Base-by-base conservation (phyloP, 2,329 filamentous ascomycete genomes). In the Niveomyces coronatus region DNA sequence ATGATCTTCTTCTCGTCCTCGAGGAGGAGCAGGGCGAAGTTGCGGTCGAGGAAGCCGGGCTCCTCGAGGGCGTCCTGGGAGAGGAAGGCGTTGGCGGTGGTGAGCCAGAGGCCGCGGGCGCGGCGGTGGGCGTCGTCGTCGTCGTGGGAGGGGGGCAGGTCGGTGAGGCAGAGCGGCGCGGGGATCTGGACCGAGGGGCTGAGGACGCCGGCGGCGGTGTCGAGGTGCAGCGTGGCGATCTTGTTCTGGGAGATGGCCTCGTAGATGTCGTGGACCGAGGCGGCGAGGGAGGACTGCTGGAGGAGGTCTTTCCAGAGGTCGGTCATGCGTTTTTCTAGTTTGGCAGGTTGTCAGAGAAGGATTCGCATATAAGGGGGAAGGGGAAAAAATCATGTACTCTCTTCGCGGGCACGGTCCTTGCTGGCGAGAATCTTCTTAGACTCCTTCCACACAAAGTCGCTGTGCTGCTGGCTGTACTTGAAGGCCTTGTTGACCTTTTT, bases 401-500 rank as follows among this genome's bases (percentile, higher is more conserved):
- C 70, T 58, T 89, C 85, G 41, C 81, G 77, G 3, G 79, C 85
- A 52, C 85, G 85, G 46, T 93, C 82, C 55, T 91, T 93, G 49
- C 91, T 68, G 23, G 75, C 68, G 20, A 91, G 65, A 33, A 96
- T 89, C 42, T 75, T 76, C 57, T 91, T 87, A 3, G 85, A 85
- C 55, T 98, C 86, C 51, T 82, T 83, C 78, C 85, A 91, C 4
- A 98, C 83, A 56, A 95, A 96, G 49, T 88, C 82, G 40, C 79
- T 83, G 43, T 84, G 81, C 47, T 88, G 82, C 61, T 98, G 89
- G 55, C 88, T 88, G 60, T 89, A 91, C 55, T 91, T 93, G 54
- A 94, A 75, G 4, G 85, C 85, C 63, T 89, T 94, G 54, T 87
- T 88, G 50, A 94, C 80, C 60, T 93, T 93, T 58, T 88, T 91